These are phyloP conservation scores for Martensiomyces pterosporus DNA, from an alignment of 192 early-diverging fungal genomes.

Conservation along the genomic window DNA sequence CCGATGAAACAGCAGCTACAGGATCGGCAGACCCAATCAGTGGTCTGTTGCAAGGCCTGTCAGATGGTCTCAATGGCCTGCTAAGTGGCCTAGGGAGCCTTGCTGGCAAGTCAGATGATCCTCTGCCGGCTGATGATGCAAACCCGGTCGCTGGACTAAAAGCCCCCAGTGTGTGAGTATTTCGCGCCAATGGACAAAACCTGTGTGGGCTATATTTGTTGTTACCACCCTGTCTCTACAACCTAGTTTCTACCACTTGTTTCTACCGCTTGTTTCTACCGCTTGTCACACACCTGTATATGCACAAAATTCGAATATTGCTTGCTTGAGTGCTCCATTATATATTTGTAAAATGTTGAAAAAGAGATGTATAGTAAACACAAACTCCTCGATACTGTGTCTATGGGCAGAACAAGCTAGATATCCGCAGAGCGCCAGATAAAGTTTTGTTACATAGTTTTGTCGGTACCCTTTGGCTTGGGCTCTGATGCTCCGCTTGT, in stretches of 20 bases:
- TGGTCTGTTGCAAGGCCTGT: conserved; percentile 21
- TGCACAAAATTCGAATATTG: not conserved
- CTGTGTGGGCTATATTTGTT: not conserved
- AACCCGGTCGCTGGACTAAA: conserved; percentile 10
- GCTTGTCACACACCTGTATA: not conserved
- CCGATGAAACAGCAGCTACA: not conserved
- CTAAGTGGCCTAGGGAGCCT: conserved; percentile 20
- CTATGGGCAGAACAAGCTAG: not conserved
- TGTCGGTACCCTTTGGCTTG: not conserved
- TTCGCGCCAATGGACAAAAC: not conserved
- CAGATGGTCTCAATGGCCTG: conserved; percentile 21
- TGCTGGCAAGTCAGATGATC: not conserved
- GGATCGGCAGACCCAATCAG: conserved; percentile 20
- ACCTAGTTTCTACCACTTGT: not conserved
- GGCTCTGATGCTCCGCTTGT: too few relatives aligned
- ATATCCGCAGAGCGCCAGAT: not conserved
- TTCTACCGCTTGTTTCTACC: not conserved
- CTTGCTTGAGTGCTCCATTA: not conserved
- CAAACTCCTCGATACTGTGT: too few relatives aligned
- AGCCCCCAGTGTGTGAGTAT: not conserved
- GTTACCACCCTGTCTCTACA: not conserved
- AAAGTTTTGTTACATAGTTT: not conserved
- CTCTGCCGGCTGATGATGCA: conserved; percentile 9
- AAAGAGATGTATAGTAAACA: too few relatives aligned
- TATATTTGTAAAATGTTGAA: not conserved